A percentile compares a stretch with the other conserved stretches of the same genome.
These are phyloP conservation scores for Leccinum obscurum DNA, from an alignment of 768 basidiomycete species.

Conservation along the genomic window DNA sequence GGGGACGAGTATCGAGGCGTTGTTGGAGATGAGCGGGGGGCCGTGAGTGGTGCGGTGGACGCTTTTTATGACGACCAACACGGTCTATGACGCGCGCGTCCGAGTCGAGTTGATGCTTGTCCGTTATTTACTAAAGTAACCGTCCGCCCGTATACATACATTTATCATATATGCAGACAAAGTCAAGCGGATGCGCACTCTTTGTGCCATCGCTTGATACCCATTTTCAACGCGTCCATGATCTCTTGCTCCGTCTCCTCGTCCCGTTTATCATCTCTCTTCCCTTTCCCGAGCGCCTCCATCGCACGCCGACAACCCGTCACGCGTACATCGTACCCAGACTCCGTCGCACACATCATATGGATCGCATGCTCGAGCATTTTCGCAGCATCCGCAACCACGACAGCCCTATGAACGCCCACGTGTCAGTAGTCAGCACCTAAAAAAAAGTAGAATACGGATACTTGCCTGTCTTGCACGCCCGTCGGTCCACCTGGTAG, in stretches of 20 bases:
- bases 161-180: background rate
- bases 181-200: background rate
- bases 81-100: background rate
- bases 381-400: constrained; percentile 44
- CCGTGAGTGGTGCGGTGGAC: constrained; percentile 7
- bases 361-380: constrained; percentile 49
- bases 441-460: background rate
- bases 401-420: constrained; percentile 35
- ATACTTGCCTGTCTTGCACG: constrained; percentile 26
- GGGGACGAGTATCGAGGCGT: constrained; percentile 83
- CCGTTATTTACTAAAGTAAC: background rate
- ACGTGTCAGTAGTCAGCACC: background rate
- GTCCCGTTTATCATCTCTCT: background rate
- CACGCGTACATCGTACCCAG: constrained; percentile 48
- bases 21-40: constrained; percentile 68
- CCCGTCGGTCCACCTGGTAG: constrained; percentile 16
- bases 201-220: constrained; percentile 9
- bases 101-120: background rate
- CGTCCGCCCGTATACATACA: background rate
- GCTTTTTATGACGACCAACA: background rate
- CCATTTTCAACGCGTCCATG: constrained; percentile 7
- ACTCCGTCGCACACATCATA: constrained; percentile 48
- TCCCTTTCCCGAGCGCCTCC: constrained; percentile 23
- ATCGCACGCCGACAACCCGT: constrained; percentile 36
- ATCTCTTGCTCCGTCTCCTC: constrained; percentile 12